phyloP scores from a whole-genome alignment of 257 asterid genomes.

The Solanum pimpinellifolium region DNA sequence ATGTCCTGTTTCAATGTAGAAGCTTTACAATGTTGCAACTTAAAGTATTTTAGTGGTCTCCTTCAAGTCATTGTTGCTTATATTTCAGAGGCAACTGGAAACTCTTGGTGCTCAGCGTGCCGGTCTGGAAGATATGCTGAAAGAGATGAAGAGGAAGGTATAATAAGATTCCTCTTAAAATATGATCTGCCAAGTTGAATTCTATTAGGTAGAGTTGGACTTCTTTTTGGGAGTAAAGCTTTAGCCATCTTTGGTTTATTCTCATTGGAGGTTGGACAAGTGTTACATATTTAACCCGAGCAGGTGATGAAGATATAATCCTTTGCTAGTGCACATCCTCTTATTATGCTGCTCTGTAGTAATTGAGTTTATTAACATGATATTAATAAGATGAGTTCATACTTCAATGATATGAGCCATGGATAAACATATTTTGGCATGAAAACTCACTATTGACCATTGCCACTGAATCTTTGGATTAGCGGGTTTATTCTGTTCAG shows the following conservation, averaged over 20 bases:
- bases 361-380: not conserved
- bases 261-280: not conserved
- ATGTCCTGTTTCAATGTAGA: not conserved
- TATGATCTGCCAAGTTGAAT: not conserved
- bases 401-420: not conserved
- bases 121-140: conserved; percentile 15
- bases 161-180: not conserved
- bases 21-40: not conserved
- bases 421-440: not conserved
- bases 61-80: not conserved
- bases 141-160: conserved; percentile 19
- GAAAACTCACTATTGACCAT: not conserved
- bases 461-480: not conserved
- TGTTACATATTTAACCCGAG: not conserved
- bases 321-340: not conserved
- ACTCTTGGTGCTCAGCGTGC: conserved; percentile 16
- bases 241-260: not conserved
- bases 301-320: not conserved
- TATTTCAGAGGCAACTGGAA: conserved; percentile 8
- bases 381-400: not conserved
- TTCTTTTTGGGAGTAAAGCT: not conserved
- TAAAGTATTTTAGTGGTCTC: not conserved
- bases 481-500: not conserved
- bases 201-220: not conserved
- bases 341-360: not conserved